Conservation (phyloP, 495 filamentous ascomycete genomes). For the Rhypophila decipiens region DNA sequence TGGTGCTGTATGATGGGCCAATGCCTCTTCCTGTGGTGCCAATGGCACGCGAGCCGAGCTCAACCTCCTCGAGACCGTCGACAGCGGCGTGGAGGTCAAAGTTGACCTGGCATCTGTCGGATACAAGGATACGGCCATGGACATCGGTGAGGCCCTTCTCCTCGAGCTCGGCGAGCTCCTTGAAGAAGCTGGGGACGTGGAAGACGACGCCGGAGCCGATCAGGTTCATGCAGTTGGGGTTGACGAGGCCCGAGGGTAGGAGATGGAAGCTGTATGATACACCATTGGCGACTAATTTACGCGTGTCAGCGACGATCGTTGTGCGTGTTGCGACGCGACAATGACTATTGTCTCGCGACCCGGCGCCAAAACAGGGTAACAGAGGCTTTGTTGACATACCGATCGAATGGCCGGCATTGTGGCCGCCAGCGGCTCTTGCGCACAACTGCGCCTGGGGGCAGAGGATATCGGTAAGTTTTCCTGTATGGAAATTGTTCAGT, state of each 20-base stretch:
- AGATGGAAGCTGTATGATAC: constrained; percentile 53
- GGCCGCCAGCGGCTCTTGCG: constrained; percentile 30
- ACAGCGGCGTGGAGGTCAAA: constrained; percentile 78
- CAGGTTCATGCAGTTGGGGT: constrained; percentile 70
- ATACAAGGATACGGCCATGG: constrained; percentile 66
- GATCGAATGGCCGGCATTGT: constrained; percentile 51
- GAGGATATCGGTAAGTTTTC: constrained; percentile 34
- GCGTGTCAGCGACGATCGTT: constrained; percentile 5
- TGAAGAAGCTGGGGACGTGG: constrained; percentile 73
- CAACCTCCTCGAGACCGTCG: constrained; percentile 74
- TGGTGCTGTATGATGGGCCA: constrained; percentile 76
- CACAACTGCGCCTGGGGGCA: constrained; percentile 32
- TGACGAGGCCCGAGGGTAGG: constrained; percentile 63
- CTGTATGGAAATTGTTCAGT: constrained; percentile 43
- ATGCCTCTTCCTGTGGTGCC: constrained; percentile 61
- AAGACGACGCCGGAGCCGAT: constrained; percentile 83
- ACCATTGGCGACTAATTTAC: constrained; percentile 27
- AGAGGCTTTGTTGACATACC: constrained; percentile 39
- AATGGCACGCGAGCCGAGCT: constrained; percentile 54
- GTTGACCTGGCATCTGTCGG: constrained; percentile 75
- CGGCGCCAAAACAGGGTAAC: constrained; percentile 48
- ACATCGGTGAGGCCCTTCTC: constrained; percentile 63
- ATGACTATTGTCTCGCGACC: no score
- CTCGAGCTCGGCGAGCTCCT: constrained; percentile 67
- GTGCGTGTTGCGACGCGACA: no score